Conservation (phyloP, 1,284 basidiomycete species). For the Marasmius sp. region DNA sequence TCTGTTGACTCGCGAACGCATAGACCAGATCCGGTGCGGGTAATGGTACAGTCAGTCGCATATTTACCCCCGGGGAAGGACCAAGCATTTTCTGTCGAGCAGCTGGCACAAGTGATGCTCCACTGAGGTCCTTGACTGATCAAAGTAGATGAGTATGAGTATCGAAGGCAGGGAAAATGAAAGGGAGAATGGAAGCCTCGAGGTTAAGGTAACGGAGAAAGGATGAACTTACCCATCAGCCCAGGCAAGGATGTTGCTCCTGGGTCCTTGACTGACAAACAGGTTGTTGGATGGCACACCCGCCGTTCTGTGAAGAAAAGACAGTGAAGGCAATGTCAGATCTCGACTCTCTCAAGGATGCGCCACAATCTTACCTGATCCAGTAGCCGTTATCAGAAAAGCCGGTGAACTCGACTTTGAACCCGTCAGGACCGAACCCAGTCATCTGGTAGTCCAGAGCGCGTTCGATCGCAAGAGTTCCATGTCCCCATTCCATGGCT, state of each 20-base stretch:
- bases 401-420: neutral
- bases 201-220: slow-evolving; percentile 5
- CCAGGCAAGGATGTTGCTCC: slow-evolving; percentile 40
- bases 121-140: neutral
- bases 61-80: neutral
- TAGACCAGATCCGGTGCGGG: neutral
- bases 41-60: neutral
- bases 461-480: neutral
- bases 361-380: neutral
- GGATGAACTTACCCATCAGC: slow-evolving; percentile 24
- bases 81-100: neutral
- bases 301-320: neutral
- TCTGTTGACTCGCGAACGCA: neutral
- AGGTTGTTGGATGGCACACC: neutral
- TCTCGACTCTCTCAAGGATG: neutral
- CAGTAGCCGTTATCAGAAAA: neutral
- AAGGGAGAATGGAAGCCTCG: neutral
- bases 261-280: slow-evolving; percentile 19
- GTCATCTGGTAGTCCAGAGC: neutral
- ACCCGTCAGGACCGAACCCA: neutral
- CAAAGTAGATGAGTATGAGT: neutral
- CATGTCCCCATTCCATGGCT: neutral
- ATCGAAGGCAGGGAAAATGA: neutral
- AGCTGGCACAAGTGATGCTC: neutral
- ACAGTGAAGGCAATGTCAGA: neutral